These are phyloP conservation scores for Meyerozyma smithsonii DNA, from an alignment of 1,139 yeast genomes.

Conservation along the genomic window DNA sequence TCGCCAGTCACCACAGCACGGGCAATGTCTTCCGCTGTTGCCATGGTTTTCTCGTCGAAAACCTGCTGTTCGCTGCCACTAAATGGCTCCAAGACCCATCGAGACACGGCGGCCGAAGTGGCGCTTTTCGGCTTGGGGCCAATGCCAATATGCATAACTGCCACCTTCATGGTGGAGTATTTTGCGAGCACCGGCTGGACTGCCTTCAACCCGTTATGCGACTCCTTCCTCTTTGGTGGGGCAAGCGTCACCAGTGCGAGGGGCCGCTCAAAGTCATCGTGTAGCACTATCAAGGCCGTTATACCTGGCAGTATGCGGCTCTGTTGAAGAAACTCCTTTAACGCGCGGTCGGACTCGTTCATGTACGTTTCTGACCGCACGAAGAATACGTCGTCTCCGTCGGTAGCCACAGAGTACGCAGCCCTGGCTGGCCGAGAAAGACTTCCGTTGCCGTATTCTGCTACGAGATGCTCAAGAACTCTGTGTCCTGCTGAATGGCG, in stretches of 20 bases:
- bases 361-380: conserved; percentile 37
- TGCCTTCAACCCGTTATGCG: conserved; percentile 39
- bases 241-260: conserved; percentile 27
- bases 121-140: conserved; percentile 42
- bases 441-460: conserved; percentile 23
- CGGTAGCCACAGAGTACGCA: conserved; percentile 21
- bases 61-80: conserved; percentile 3
- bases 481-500: conserved; percentile 41
- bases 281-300: conserved; percentile 23
- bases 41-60: neutral
- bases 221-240: conserved; percentile 30
- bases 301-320: conserved; percentile 16
- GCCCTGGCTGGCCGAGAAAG: conserved; percentile 14
- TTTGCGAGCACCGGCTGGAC: conserved; percentile 12
- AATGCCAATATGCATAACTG: conserved; percentile 38
- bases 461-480: conserved; percentile 25
- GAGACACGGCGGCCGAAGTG: conserved; percentile 30
- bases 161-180: conserved; percentile 12
- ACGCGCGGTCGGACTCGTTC: conserved; percentile 36
- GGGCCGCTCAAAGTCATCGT: conserved; percentile 37
- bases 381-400: conserved; percentile 19
- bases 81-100: conserved; percentile 37
- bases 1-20: neutral
- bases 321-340: conserved; percentile 20
- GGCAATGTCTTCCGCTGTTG: neutral